Conservation (phyloP, 202 grass and related monocot species). For the Musa balbisiana region DNA sequence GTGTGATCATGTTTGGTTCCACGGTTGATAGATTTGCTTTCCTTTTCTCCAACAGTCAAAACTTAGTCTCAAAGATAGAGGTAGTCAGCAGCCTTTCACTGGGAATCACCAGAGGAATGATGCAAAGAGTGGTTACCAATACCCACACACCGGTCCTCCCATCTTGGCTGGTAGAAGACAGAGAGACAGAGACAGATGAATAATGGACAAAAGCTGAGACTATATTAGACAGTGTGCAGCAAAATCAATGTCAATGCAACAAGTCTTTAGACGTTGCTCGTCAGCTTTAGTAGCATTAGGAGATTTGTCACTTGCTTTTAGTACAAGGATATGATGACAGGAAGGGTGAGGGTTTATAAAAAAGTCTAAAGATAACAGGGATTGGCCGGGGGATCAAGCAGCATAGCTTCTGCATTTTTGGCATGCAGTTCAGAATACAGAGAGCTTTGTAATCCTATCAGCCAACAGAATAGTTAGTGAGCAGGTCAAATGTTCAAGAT, state of each 20-base stretch:
- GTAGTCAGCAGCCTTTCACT: background rate
- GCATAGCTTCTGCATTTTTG: background rate
- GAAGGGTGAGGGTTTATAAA: background rate
- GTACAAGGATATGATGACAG: constrained; percentile 5
- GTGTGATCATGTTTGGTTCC: background rate
- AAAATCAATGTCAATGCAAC: background rate
- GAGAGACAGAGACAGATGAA: background rate
- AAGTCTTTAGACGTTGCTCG: background rate
- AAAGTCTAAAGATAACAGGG: background rate
- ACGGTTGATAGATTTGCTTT: background rate
- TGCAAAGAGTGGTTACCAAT: background rate
- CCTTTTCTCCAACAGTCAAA: background rate
- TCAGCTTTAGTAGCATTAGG: background rate
- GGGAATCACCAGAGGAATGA: background rate
- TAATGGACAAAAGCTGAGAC: background rate
- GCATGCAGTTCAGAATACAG: background rate
- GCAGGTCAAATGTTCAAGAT: background rate
- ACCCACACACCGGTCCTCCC: background rate
- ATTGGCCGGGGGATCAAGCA: background rate
- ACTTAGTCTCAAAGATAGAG: background rate
- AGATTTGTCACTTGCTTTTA: background rate
- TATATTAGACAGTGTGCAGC: background rate
- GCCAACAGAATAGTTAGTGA: background rate
- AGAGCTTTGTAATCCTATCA: background rate
- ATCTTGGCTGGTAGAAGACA: background rate